Evolutionary conservation across 495 filamentous ascomycete genomes (phyloP).

Genomic region (Penicillium argentinense): DNA sequence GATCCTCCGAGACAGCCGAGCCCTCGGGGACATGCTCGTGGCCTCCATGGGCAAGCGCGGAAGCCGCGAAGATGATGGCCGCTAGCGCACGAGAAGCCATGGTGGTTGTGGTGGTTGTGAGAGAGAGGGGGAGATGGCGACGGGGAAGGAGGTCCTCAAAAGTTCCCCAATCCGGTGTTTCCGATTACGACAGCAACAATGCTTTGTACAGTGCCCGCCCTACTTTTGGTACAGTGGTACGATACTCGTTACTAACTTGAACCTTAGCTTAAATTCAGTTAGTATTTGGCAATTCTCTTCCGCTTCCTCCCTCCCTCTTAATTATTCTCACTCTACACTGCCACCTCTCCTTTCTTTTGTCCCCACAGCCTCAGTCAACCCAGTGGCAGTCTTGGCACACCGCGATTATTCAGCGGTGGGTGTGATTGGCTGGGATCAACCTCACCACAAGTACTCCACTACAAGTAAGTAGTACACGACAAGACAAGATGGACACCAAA

Average conservation of each 20-base stretch:
- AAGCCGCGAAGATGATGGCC: slow-evolving; percentile 26
- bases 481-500: not conserved
- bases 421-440: not conserved
- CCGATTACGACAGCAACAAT: too few species aligned
- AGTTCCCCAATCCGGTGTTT: slow-evolving; percentile 26
- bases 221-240: too few species aligned
- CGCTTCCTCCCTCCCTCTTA: too few species aligned
- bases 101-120: slow-evolving; percentile 5
- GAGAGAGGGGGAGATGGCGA: slow-evolving; percentile 10
- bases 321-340: too few species aligned
- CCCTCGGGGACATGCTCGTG: slow-evolving; percentile 76
- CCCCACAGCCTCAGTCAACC: too few species aligned
- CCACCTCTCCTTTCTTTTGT: too few species aligned
- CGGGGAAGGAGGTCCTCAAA: too few species aligned
- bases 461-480: too few species aligned
- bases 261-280: too few species aligned
- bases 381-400: not conserved
- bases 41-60: slow-evolving; percentile 67
- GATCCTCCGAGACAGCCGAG: slow-evolving; percentile 71
- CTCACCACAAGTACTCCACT: not conserved
- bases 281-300: too few species aligned
- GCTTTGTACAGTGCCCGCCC: too few species aligned
- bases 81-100: slow-evolving; percentile 16
- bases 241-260: too few species aligned
- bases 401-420: slow-evolving; percentile 3